Percentiles rank a stretch among this genome's conserved stretches.
phyloP scores from a whole-genome alignment of 768 basidiomycete genomes.

The Peribolospora kevripleyi region DNA sequence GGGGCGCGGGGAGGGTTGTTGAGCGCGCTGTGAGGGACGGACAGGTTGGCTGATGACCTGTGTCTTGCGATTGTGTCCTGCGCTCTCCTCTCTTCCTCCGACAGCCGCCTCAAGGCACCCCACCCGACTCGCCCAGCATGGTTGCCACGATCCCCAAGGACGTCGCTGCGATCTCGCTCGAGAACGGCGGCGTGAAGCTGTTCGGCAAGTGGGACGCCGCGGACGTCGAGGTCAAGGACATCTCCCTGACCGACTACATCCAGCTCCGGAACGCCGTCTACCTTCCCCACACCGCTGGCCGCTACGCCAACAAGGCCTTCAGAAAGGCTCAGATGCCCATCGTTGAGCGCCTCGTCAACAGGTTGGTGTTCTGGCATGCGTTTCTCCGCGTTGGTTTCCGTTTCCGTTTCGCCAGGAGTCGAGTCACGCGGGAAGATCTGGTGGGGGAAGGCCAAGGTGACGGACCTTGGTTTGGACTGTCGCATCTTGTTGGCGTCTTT shows the following conservation, averaged over 20 bases:
- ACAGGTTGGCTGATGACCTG: too few relatives aligned
- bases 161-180: slow-evolving; percentile 21
- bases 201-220: slow-evolving; percentile 83
- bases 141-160: slow-evolving; percentile 18
- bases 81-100: too few relatives aligned
- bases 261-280: slow-evolving; percentile 34
- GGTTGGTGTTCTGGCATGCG: slow-evolving; percentile 26
- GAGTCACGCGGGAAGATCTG: not conserved
- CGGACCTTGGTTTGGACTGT: not conserved
- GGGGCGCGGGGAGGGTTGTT: too few relatives aligned
- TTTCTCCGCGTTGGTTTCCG: too few relatives aligned
- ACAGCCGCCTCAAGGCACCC: too few relatives aligned
- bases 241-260: slow-evolving; percentile 97
- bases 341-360: slow-evolving; percentile 95
- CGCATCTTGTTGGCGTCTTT: not conserved
- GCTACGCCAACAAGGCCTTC: slow-evolving; percentile 99
- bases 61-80: too few relatives aligned
- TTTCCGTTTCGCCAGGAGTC: too few relatives aligned
- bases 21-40: too few relatives aligned
- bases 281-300: slow-evolving; percentile 82
- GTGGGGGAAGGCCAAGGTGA: not conserved
- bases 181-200: slow-evolving; percentile 45
- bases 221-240: slow-evolving; percentile 96
- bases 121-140: too few relatives aligned
- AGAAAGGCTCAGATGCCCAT: slow-evolving; percentile 99